These are phyloP conservation scores for Colletotrichum tropicicola DNA, from an alignment of 2,329 filamentous ascomycete species.

Conservation along the genomic window DNA sequence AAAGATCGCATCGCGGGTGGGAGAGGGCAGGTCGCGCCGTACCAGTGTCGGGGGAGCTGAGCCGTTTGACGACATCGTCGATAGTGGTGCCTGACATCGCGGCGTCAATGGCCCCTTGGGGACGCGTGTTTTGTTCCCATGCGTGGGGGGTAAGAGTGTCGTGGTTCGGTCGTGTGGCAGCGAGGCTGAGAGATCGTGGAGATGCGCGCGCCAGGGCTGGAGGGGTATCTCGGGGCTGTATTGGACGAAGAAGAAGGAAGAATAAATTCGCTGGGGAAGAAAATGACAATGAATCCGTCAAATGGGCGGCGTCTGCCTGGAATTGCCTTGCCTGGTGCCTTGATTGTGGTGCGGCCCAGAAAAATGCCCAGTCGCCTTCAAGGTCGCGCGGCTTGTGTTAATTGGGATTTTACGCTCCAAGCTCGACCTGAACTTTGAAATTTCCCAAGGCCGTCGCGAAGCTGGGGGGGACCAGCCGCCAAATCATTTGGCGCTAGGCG, in stretches of 20 bases:
- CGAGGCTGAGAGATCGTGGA: conserved; percentile 15
- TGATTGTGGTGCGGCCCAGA: not conserved
- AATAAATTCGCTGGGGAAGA: not conserved
- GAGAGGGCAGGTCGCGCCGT: conserved; percentile 33
- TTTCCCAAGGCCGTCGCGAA: conserved; percentile 44
- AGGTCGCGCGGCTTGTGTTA: conserved; percentile 22
- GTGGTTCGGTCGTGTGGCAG: conserved; percentile 29
- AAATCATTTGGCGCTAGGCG: conserved; percentile 52
- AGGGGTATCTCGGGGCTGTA: conserved; percentile 18
- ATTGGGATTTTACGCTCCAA: conserved; percentile 18
- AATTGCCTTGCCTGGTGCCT: conserved; percentile 1
- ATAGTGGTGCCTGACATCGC: conserved; percentile 69
- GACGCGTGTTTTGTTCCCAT: conserved; percentile 46
- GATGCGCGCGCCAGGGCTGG: conserved; percentile 16
- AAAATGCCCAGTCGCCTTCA: not conserved
- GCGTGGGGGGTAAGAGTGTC: conserved; percentile 35
- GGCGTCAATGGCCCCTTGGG: conserved; percentile 55
- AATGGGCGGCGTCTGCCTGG: not conserved
- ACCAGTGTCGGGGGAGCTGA: conserved; percentile 66
- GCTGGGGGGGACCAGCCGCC: conserved; percentile 49
- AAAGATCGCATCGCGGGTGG: not conserved
- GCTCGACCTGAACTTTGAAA: conserved; percentile 45
- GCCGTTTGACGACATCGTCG: conserved; percentile 70
- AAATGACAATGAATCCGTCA: not conserved
- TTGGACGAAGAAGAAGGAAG: conserved; percentile 1